phyloP scores from a whole-genome alignment of 2,329 filamentous ascomycete species.

The Ilyonectria sp. region DNA sequence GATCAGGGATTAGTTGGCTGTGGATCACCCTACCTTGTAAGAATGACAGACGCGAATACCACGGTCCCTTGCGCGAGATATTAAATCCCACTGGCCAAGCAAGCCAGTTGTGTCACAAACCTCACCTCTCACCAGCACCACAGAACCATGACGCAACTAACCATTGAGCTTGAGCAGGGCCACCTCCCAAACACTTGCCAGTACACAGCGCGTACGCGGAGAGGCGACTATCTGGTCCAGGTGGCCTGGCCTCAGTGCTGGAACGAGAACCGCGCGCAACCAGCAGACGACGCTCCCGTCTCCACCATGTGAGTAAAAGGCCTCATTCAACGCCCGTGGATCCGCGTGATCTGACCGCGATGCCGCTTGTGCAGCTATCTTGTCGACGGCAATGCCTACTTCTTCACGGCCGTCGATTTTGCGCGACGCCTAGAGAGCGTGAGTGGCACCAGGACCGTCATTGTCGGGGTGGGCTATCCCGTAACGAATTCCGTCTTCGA shows the following conservation, averaged over 20 bases:
- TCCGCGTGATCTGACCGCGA: neutral
- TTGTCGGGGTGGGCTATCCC: conserved; percentile 54
- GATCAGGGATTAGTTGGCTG: no score
- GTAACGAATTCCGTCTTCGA: conserved; percentile 47
- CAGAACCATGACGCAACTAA: conserved; percentile 31
- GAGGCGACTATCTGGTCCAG: conserved; percentile 51
- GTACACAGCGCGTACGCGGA: conserved; percentile 43
- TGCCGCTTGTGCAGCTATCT: conserved; percentile 46
- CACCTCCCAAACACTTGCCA: conserved; percentile 49
- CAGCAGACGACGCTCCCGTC: conserved; percentile 32
- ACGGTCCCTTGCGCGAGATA: conserved; percentile 2
- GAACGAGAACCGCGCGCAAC: conserved; percentile 39
- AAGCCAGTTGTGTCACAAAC: neutral
- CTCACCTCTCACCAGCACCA: conserved; percentile 10
- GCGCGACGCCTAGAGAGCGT: conserved; percentile 44
- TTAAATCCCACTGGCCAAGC: conserved; percentile 1
- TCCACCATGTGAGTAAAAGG: conserved; percentile 48
- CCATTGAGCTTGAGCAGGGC: conserved; percentile 35
- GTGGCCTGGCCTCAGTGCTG: conserved; percentile 50
- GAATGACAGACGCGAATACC: neutral
- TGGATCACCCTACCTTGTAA: no score
- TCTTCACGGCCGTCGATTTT: conserved; percentile 52
- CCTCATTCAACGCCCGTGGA: conserved; percentile 1
- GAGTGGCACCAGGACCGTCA: conserved; percentile 44
- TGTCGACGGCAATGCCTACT: conserved; percentile 54